A percentile compares a stretch with the other conserved stretches of the same genome.
Evolutionary conservation across 108 stramenopile species (phyloP).

Genomic region (Nitzschia inconspicua): DNA sequence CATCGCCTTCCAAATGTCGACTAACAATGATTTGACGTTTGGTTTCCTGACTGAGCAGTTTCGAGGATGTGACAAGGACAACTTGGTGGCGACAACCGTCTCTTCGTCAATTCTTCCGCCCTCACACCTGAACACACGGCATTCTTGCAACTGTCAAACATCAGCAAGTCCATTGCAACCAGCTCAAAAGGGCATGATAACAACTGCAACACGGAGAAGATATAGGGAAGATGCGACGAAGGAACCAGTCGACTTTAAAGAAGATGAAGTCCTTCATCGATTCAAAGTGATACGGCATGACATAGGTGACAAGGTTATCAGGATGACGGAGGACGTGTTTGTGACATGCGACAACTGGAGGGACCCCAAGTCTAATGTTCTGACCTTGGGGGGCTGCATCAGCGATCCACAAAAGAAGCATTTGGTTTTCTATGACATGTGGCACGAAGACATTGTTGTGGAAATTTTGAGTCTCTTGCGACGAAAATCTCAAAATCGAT

Average conservation of each 20-base stretch:
- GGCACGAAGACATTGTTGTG: slow-evolving; percentile 4
- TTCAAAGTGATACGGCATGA: slow-evolving; percentile 9
- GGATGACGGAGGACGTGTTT: slow-evolving; percentile 3
- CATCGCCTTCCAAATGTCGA: too few species aligned
- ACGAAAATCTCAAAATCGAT: neutral
- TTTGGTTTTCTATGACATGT: slow-evolving; percentile 15
- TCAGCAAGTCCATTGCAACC: too few species aligned
- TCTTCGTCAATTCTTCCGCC: too few species aligned
- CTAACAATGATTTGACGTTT: too few species aligned
- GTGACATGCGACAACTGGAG: slow-evolving; percentile 7
- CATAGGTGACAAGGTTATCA: slow-evolving; percentile 11
- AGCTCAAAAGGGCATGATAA: too few species aligned
- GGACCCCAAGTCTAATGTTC: slow-evolving; percentile 7
- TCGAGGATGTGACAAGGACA: too few species aligned
- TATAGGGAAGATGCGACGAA: slow-evolving; percentile 94
- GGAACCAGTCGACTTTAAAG: slow-evolving; percentile 96
- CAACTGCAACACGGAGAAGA: too few species aligned
- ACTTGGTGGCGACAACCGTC: too few species aligned
- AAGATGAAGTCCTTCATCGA: slow-evolving; percentile 92
- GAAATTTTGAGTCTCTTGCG: neutral
- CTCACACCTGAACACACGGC: too few species aligned
- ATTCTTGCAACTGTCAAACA: too few species aligned
- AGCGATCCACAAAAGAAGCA: slow-evolving; percentile 13
- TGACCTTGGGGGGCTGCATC: slow-evolving; percentile 5
- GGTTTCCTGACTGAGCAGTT: too few species aligned